Conservation (phyloP, 23 red algal genomes). For the Chondrus crispus region DNA sequence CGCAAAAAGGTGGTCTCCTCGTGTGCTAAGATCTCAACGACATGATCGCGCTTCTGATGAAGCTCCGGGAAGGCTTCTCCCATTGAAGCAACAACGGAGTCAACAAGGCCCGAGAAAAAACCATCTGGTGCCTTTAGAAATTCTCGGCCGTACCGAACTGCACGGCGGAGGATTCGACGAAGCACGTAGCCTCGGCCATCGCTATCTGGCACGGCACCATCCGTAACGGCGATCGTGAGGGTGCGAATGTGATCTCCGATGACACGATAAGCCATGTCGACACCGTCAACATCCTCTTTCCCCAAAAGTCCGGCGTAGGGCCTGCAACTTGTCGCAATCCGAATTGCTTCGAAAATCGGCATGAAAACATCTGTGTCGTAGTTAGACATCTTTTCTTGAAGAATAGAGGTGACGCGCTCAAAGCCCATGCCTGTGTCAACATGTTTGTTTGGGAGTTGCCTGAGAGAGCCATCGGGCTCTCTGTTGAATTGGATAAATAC, state of each 20-base stretch:
- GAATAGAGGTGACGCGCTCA: conserved; percentile 84
- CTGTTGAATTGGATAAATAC: conserved; percentile 99
- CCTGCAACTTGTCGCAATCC: conserved; percentile 56
- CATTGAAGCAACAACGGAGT: conserved; percentile 56
- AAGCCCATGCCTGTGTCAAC: conserved; percentile 99
- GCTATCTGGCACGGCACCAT: conserved; percentile 94
- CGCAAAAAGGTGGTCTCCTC: conserved; percentile 87
- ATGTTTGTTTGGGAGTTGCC: conserved; percentile 76
- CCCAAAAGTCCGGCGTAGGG: conserved; percentile 76
- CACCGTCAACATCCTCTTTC: conserved; percentile 60
- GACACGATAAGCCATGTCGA: conserved; percentile 98
- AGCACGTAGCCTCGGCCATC: conserved; percentile 97
- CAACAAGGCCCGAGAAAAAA: conserved; percentile 77
- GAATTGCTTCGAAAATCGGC: conserved; percentile 89
- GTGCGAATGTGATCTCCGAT: conserved; percentile 95
- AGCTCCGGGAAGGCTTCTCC: conserved; percentile 87
- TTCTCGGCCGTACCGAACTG: conserved; percentile 93
- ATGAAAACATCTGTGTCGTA: conserved; percentile 99
- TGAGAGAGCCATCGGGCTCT: conserved; percentile 72
- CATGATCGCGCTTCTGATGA: conserved; percentile 57
- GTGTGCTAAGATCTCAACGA: conserved; percentile 71
- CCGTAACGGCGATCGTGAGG: conserved; percentile 90
- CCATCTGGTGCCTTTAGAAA: conserved; percentile 78
- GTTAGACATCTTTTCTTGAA: conserved; percentile 91
- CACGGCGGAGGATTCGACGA: conserved; percentile 87